phyloP scores from a whole-genome alignment of 352 stramenopile species.

The Pythium dissimile region DNA sequence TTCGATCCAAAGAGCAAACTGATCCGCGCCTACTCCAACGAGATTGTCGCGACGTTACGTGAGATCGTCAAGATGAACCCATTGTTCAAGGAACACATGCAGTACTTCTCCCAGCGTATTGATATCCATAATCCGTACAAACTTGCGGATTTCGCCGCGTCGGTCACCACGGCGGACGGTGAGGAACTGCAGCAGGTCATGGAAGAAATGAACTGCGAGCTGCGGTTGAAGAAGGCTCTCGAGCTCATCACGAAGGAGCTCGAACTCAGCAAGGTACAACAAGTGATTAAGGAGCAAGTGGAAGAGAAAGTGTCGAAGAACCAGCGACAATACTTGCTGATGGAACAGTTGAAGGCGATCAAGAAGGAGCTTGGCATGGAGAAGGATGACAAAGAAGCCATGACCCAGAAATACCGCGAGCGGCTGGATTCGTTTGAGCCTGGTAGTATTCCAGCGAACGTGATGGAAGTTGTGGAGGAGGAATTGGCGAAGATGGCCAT shows the following conservation, averaged over 20 bases:
- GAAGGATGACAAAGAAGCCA: slow-evolving; percentile 98
- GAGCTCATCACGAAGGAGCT: slow-evolving; percentile 97
- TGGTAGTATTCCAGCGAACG: slow-evolving; percentile 63
- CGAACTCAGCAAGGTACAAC: slow-evolving; percentile 95
- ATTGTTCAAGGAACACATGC: slow-evolving; percentile 97
- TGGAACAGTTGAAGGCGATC: slow-evolving; percentile 99
- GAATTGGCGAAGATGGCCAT: slow-evolving; percentile 97
- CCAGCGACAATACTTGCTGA: slow-evolving; percentile 98
- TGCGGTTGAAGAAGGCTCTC: slow-evolving; percentile 94
- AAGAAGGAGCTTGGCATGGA: slow-evolving; percentile 99
- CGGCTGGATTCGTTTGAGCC: slow-evolving; percentile 57
- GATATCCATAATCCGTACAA: slow-evolving; percentile 97
- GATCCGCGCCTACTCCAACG: slow-evolving; percentile 96
- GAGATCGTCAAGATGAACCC: slow-evolving; percentile 97
- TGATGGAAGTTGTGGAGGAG: slow-evolving; percentile 95
- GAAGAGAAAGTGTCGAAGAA: slow-evolving; percentile 94
- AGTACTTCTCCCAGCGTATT: slow-evolving; percentile 94
- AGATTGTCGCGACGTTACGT: slow-evolving; percentile 96
- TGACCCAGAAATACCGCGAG: slow-evolving; percentile 96
- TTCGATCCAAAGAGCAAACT: slow-evolving; percentile 83
- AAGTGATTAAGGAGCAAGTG: slow-evolving; percentile 95
- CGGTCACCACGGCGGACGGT: slow-evolving; percentile 92
- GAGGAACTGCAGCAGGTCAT: slow-evolving; percentile 93
- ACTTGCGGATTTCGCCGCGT: slow-evolving; percentile 97
- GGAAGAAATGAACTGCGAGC: slow-evolving; percentile 95